Conservation (phyloP, 768 basidiomycete species). For the Rhodotorula taiwanensis region DNA sequence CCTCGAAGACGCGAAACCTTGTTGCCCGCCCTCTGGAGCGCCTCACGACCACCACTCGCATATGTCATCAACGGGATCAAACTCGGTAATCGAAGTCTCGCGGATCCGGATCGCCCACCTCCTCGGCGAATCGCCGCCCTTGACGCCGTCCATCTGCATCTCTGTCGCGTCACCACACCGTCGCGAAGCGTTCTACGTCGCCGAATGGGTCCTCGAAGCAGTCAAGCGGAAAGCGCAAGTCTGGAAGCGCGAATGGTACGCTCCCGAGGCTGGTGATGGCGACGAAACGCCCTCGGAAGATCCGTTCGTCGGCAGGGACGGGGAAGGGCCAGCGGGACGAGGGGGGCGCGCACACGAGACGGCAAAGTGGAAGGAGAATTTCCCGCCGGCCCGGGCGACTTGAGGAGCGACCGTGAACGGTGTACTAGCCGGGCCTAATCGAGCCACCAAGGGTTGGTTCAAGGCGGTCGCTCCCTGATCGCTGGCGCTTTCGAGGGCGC, state of each 20-base stretch:
- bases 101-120: constrained; percentile 66
- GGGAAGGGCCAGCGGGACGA: constrained; percentile 17
- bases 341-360: constrained; percentile 13
- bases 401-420: too few species aligned
- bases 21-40: constrained; percentile 1
- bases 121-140: constrained; percentile 67
- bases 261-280: constrained; percentile 49
- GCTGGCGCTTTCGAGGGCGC: too few species aligned
- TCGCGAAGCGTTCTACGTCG: constrained; percentile 68
- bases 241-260: constrained; percentile 87
- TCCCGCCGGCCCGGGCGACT: too few species aligned
- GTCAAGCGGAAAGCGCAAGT: constrained; percentile 77
- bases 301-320: constrained; percentile 33
- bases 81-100: constrained; percentile 45
- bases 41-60: neutral
- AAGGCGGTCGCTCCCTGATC: too few species aligned
- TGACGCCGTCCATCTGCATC: constrained; percentile 74
- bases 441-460: too few species aligned
- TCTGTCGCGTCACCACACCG: constrained; percentile 78
- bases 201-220: constrained; percentile 75
- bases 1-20: constrained; percentile 6
- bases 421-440: too few species aligned
- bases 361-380: constrained; percentile 41
- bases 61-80: too few species aligned
- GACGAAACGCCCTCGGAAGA: neutral